Conservation (phyloP, 2,329 filamentous ascomycete species). For the Fusarium incarnatum region DNA sequence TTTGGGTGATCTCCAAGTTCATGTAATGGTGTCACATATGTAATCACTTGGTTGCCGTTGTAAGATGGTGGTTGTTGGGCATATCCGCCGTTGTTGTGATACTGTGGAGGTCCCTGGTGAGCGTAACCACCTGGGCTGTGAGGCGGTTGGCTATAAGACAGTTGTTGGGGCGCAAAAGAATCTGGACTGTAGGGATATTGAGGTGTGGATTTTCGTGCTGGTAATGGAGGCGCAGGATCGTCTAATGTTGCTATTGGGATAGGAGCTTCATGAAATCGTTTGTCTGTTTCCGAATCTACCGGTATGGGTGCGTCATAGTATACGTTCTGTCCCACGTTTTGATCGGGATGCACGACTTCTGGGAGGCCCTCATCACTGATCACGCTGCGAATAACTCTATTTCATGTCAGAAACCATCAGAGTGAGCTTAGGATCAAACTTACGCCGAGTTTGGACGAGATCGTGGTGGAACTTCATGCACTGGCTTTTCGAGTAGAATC, state of each 20-base stretch:
- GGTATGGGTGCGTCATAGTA: conserved; percentile 36
- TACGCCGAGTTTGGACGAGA: conserved; percentile 5
- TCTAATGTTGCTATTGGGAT: conserved; percentile 8
- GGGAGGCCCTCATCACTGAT: conserved; percentile 36
- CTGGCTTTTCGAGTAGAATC: not conserved
- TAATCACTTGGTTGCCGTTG: not conserved
- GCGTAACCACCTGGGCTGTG: not conserved
- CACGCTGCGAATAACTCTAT: conserved; percentile 20
- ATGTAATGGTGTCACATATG: conserved; percentile 37
- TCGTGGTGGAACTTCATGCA: not conserved
- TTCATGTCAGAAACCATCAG: not conserved
- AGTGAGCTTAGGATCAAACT: not conserved
- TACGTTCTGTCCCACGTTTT: not conserved
- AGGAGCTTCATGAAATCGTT: conserved; percentile 11
- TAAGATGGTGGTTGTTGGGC: conserved; percentile 4
- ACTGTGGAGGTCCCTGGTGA: not conserved
- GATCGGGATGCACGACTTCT: conserved; percentile 28
- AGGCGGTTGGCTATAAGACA: not conserved
- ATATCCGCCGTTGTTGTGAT: not conserved
- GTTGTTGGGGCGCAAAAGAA: not conserved
- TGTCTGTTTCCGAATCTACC: conserved; percentile 29
- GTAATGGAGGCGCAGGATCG: conserved; percentile 8
- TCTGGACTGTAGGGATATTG: not conserved
- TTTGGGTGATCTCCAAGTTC: conserved; percentile 41
- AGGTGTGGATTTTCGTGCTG: not conserved